Base-by-base conservation (phyloP, 2,329 filamentous ascomycete species). In the Akanthomyces uredinophilus region DNA sequence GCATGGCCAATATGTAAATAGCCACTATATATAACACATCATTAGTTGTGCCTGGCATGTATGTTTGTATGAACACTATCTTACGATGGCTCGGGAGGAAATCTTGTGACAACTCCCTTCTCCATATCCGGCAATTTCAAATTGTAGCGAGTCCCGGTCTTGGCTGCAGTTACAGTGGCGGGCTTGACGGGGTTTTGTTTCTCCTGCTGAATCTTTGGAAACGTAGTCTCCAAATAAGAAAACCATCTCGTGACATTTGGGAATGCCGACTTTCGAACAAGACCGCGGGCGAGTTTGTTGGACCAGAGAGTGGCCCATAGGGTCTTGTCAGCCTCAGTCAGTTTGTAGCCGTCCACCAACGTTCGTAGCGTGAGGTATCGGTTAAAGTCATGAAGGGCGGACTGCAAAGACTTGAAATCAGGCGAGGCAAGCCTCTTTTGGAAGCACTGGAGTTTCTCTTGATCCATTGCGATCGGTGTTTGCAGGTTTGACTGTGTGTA, bases 1-100 rank as follows among this genome's bases (percentile, higher is more conserved):
- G 91, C 91, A 77, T 96, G 92, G 50, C 92, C 92, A 66, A 96
- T 94, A 76, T 96, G 91, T 39, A 96, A 83, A 71, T 95, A 95
- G 64, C 91, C 91, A 66, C 75, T 78, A 47, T 7, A 22, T 56
- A 35, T 57, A 55, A 20, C 22, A 61, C 37, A 18, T 11, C 65
- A 29, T 22, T 50, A 61, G 56, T 6, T 29, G 27, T 6, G 27
- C 13, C 5, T 50, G 5, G 7, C 5, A 2, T 43, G 20, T 10
- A 6, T 39, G 14, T 37, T 29, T 2, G 32, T n/a, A 78, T 35
- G 7, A 11, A 3, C 32, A 8, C 32, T 35, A 11, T 35, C 83
- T 76, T 74, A 87, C 78, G 90, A 95, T 63, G 92, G 92, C 84
- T 96, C 92, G 7, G 92, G 92, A 10, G 92, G 87, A 76, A 96